Evolutionary conservation across 2,329 filamentous ascomycete species (phyloP), one percentile per base, ranked within the genome.

Genomic region (Aspergillus luchuensis): DNA sequence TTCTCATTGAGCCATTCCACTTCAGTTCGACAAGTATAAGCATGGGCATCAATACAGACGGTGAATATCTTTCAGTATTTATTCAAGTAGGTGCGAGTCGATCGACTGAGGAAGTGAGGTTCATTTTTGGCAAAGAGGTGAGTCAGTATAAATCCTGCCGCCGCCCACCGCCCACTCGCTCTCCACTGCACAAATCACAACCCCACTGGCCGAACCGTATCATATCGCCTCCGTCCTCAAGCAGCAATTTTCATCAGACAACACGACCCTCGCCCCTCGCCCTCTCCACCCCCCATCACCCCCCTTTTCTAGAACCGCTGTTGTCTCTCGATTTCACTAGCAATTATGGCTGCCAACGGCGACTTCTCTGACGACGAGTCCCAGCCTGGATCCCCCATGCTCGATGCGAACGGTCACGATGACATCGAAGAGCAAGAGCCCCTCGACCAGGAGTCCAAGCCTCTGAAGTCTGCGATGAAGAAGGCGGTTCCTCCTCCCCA

Each of bases 381-480:
- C 54, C 82, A 82, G 62, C 83, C 83, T 56, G 83, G 82, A 60
- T 85, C 83, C 50, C 84, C 84, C 58, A 75, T 79, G 54, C 67
- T 83, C 52, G 78, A 81, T 47, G 73, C 74, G 67, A 76, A 80
- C 62, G 77, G 90, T 75, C 89, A 87, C 68, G 85, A 91, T 76
- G 88, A 91, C 72, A 85, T 91, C 71, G 89, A 91, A 73, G 89
- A 89, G 66, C 89, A 91, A 69, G 90, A 91, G 74, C 89, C 87
- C 53, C 83, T 84, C 52, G 78, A 85, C 67, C 80, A 85, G 62
- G 81, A 87, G 62, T 84, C 89, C 66, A 88, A 91, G 83, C 85
- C 87, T 59, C 79, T 88, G 73, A 96, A 96, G 85, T 91, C 93
- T 49, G 88, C 91, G 25, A 81, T 98, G 79, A 97, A 97, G 85